These are phyloP conservation scores for Yamadazyma kitorensis DNA, from an alignment of 805 yeast species.

Conservation along the genomic window DNA sequence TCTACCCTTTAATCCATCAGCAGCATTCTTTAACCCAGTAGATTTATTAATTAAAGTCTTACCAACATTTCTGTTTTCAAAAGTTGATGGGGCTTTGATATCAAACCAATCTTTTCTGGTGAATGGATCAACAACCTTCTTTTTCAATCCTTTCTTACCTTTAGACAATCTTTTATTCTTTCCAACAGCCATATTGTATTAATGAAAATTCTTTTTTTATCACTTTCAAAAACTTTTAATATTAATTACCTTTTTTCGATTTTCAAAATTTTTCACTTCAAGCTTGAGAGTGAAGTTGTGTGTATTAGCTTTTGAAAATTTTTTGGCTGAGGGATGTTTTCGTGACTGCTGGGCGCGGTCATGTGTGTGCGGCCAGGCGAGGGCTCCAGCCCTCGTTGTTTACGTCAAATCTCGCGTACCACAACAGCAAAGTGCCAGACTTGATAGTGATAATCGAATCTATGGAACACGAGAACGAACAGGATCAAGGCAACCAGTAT, in stretches of 20 bases:
- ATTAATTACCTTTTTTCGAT: not conserved
- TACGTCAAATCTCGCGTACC: too few relatives aligned
- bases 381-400: too few relatives aligned
- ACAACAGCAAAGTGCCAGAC: too few relatives aligned
- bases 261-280: not conserved
- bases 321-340: too few relatives aligned
- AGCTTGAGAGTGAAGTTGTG: not conserved
- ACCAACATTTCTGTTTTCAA: constrained; percentile 98
- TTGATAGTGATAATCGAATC: not conserved
- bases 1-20: constrained; percentile 98
- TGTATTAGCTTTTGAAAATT: not conserved
- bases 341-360: too few relatives aligned
- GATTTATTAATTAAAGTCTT: constrained; percentile 98
- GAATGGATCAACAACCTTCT: constrained; percentile 99
- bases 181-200: constrained; percentile 53
- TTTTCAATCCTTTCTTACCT: constrained; percentile 97
- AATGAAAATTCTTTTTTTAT: not conserved
- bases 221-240: not conserved
- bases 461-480: constrained; percentile 4
- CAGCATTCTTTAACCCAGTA: constrained; percentile 96
- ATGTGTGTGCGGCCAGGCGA: too few relatives aligned
- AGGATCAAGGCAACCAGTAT: constrained; percentile 37
- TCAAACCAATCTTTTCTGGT: constrained; percentile 99
- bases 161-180: constrained; percentile 67
- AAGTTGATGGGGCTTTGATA: constrained; percentile 98